Evolutionary conservation across 495 filamentous ascomycete species (phyloP).

Genomic region (Geopyxis carbonaria): DNA sequence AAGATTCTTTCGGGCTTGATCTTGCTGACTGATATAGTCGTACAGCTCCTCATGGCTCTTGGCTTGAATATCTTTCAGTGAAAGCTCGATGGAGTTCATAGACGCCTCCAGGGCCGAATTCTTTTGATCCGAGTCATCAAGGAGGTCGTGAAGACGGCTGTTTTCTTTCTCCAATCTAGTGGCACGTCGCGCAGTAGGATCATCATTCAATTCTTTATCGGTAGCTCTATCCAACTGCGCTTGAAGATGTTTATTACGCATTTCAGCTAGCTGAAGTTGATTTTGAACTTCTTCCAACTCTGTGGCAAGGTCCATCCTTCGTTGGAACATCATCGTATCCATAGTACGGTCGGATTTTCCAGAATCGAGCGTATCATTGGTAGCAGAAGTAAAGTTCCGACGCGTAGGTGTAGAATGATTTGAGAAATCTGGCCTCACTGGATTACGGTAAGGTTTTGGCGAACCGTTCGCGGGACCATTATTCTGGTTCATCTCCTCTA

Average conservation of each 20-base stretch:
- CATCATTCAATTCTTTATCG: constrained; percentile 53
- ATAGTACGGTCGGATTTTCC: constrained; percentile 74
- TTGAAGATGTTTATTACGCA: constrained; percentile 90
- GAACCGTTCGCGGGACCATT: constrained; percentile 60
- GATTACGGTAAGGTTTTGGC: constrained; percentile 55
- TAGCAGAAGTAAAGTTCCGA: constrained; percentile 49
- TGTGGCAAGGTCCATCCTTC: constrained; percentile 74
- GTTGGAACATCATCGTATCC: constrained; percentile 76
- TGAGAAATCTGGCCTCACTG: constrained; percentile 49
- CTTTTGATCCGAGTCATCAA: constrained; percentile 88
- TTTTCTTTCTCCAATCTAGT: constrained; percentile 90
- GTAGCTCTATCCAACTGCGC: constrained; percentile 56
- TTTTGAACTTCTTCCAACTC: constrained; percentile 90
- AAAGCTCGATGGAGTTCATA: constrained; percentile 74
- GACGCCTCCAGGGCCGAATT: constrained; percentile 78
- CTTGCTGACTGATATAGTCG: constrained; percentile 84
- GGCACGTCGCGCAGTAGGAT: constrained; percentile 62
- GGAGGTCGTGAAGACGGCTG: constrained; percentile 76
- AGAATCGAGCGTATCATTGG: constrained; percentile 49
- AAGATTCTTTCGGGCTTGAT: constrained; percentile 66
- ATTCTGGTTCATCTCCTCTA: constrained; percentile 81
- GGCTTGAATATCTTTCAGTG: constrained; percentile 78
- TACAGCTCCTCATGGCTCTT: constrained; percentile 90
- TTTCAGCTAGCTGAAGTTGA: constrained; percentile 83
- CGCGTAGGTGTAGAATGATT: constrained; percentile 60